Evolutionary conservation across 1,284 basidiomycete genomes (phyloP).

Genomic region (Somion occarium): DNA sequence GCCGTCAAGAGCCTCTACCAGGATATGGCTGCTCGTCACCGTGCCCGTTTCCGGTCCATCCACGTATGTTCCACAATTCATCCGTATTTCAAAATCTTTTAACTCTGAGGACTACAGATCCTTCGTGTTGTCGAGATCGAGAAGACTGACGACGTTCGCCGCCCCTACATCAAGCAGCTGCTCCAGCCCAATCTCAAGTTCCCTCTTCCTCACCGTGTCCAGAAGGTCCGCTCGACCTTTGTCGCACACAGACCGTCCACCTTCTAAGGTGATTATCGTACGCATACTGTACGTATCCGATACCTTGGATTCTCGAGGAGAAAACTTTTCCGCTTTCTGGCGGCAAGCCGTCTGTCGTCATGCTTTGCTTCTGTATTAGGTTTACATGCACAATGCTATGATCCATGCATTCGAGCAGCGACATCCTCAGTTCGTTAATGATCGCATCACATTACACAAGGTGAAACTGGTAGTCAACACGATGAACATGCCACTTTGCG

Average conservation of each 20-base stretch:
- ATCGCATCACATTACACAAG: no score
- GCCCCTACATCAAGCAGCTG: constrained; percentile 97
- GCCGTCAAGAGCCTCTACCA: constrained; percentile 98
- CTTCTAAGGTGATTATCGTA: constrained; percentile 37
- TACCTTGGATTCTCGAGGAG: neutral
- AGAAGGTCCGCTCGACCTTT: constrained; percentile 69
- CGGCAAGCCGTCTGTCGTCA: neutral
- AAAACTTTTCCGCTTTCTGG: neutral
- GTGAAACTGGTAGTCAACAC: no score
- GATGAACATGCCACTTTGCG: no score
- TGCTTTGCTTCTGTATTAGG: constrained; percentile 6
- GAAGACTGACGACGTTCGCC: constrained; percentile 90
- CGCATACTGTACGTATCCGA: neutral
- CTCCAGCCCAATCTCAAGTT: constrained; percentile 89
- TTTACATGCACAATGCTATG: constrained; percentile 6
- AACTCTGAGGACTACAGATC: constrained; percentile 47
- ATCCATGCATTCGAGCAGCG: neutral
- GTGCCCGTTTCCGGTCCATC: constrained; percentile 98
- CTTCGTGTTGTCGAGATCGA: constrained; percentile 92
- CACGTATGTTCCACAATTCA: constrained; percentile 55
- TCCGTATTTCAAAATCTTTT: neutral
- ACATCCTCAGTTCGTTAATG: no score
- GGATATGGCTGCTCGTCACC: constrained; percentile 99
- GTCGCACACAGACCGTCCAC: constrained; percentile 69
- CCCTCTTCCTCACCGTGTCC: constrained; percentile 93